Evolutionary conservation across 208 protist species (phyloP), one percentile per base, ranked within the genome.

Genomic region (Naegleria fowleri): DNA sequence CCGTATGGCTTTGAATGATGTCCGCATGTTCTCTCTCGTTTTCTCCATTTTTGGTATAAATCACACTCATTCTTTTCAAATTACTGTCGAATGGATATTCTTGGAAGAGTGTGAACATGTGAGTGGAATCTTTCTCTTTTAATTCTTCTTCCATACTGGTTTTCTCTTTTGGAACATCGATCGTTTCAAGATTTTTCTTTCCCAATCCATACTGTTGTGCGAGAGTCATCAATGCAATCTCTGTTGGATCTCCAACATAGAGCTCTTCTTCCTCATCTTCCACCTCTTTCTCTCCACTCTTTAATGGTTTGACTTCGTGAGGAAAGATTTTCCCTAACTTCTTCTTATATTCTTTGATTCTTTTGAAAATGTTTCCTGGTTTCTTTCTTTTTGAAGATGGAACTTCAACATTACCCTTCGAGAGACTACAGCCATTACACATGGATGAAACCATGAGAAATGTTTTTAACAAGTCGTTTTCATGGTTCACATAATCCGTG

Each of bases 11-110:
- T n/a, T n/a, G n/a, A n/a, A n/a, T n/a, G n/a, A n/a, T n/a, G n/a
- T n/a, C n/a, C n/a, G n/a, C n/a, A n/a, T n/a, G n/a, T n/a, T n/a
- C n/a, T n/a, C n/a, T n/a, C n/a, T n/a, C n/a, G n/a, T n/a, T n/a
- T n/a, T n/a, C n/a, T n/a, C 19, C 15, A 51, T 87, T 86, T 29
- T 75, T 85, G 4, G 9, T 33, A 33, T 85, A 91, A 39, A 51
- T 43, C 5, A 75, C 90, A 6, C 16, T 91, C 90, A 91, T 91
- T 75, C 67, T 75, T 43, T 91, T 91, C 25, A 75, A 16, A n/a
- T 29, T 52, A 36, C 52, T 85, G 36, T 75, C 86, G 76, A 91
- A 91, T 76, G 90, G 75, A n/a, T 41, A 91, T 85, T 91, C 90
- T 40, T 67, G 0, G 19, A 29, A 29, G 22, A 67, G 22, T 67